These are phyloP conservation scores for Mortierella sp. DNA, from an alignment of 371 early-diverging fungal genomes.

Conservation along the genomic window DNA sequence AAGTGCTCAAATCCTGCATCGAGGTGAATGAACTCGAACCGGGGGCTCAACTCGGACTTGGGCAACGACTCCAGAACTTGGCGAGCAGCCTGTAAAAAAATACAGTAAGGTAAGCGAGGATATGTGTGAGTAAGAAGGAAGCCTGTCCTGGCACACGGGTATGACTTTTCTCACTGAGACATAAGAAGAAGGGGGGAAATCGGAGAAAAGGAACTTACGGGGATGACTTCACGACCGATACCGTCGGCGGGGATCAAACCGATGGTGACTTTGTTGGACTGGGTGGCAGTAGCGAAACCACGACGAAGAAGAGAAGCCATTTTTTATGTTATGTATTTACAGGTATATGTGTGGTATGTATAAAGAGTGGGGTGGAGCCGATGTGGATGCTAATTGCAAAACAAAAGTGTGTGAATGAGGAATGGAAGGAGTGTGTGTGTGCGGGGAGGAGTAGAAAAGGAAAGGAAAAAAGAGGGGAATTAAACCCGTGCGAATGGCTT, in stretches of 20 bases:
- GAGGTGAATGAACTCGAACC: conserved; percentile 83
- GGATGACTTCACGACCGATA: conserved; percentile 94
- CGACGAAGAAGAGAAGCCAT: conserved; percentile 66
- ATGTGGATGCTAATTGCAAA: neutral
- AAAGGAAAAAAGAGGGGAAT: neutral
- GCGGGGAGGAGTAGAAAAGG: neutral
- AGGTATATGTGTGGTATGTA: neutral
- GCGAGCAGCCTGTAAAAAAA: conserved; percentile 80
- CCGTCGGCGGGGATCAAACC: conserved; percentile 97
- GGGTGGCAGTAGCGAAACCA: conserved; percentile 61
- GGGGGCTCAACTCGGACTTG: conserved; percentile 64
- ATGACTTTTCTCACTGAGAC: neutral
- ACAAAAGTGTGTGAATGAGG: conserved; percentile 8
- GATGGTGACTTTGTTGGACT: conserved; percentile 78
- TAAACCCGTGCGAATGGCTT: neutral
- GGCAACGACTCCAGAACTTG: conserved; percentile 85
- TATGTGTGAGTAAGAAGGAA: conserved; percentile 35
- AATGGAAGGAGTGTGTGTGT: neutral
- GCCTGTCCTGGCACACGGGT: neutral
- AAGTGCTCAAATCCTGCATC: conserved; percentile 97
- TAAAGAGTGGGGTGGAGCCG: neutral
- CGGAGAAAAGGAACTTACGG: conserved; percentile 60
- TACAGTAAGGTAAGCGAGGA: neutral
- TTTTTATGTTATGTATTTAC: neutral
- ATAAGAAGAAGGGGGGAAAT: neutral